phyloP scores from a whole-genome alignment of 441 rosid species.

The Populus tomentosa region DNA sequence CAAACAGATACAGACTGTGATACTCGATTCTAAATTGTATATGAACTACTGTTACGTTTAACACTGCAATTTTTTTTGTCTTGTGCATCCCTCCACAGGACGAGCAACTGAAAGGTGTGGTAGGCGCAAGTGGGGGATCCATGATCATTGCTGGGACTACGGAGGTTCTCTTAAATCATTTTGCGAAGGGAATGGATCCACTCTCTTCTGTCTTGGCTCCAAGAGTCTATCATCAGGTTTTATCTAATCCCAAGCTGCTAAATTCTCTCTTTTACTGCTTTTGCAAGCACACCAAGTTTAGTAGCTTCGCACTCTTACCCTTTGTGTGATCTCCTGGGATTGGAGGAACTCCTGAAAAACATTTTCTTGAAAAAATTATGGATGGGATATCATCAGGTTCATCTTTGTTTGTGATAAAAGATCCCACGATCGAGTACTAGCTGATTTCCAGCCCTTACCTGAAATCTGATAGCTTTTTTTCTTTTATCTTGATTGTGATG shows the following conservation, averaged over 20 bases:
- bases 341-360: background rate
- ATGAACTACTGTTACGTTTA: too few species aligned
- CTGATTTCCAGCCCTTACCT: background rate
- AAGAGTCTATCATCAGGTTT: slow-evolving; percentile 60
- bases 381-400: background rate
- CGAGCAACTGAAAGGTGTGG: slow-evolving; percentile 40
- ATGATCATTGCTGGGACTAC: slow-evolving; percentile 48
- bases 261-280: background rate
- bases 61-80: background rate
- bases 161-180: slow-evolving; percentile 52
- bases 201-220: slow-evolving; percentile 51
- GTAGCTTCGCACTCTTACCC: background rate
- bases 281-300: background rate
- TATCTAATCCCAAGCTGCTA: background rate
- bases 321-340: background rate
- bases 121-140: slow-evolving; percentile 65
- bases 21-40: too few species aligned
- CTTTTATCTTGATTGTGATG: background rate
- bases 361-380: background rate
- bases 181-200: slow-evolving; percentile 48
- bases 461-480: background rate
- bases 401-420: background rate
- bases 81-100: slow-evolving; percentile 25
- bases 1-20: background rate
- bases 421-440: background rate